Base-by-base conservation (phyloP, 768 basidiomycete genomes). In the Suillus sp. region DNA sequence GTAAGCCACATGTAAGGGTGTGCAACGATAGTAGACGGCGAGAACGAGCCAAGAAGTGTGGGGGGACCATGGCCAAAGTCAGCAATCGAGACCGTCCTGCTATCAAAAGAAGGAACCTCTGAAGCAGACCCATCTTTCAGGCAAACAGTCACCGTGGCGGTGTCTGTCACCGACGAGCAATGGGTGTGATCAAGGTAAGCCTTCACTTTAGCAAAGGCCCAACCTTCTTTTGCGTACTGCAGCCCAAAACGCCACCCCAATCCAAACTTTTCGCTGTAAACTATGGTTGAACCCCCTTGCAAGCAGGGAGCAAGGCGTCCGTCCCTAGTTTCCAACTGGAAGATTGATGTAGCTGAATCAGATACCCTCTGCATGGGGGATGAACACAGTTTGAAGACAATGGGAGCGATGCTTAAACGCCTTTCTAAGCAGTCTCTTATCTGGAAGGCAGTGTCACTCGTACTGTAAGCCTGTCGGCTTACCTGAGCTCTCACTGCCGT, bases 211-310 rank as follows among this genome's bases (percentile, higher is more conserved):
- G 45, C 45, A 47, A 22, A 47, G 13, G 45, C 2, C 45, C 45
- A 47, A n/a, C 45, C 22, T 47, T n/a, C 45, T 47, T 47, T 22
- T 2, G 45, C 10, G 45, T 47, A 65, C 1, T 74, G 47, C 27
- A 73, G 59, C 5, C 72, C 72, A 6, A 73, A 59, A 2, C 72
- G 74, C 74, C 72, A 73, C 3, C 72, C 72, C 9, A 73, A 7
- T 0, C 72, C 72, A 53, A 73, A 75, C 16, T 50, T 51, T n/a
- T 70, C 68, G 63, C 70, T 67, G 72, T 74, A 73, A 43, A 66
- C 59, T 45, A 56, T 63, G 20, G 64, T 3, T 16, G 50, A 25
- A 22, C 66, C 64, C 0, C 34, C 30, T 1, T 63, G 42, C 3
- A 66, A 38, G 48, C 69, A 72, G 47, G 62, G 47, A 38, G 45